Evolutionary conservation across 805 yeast genomes (phyloP), one percentile per base, ranked within the genome.

Genomic region (Candida orba): DNA sequence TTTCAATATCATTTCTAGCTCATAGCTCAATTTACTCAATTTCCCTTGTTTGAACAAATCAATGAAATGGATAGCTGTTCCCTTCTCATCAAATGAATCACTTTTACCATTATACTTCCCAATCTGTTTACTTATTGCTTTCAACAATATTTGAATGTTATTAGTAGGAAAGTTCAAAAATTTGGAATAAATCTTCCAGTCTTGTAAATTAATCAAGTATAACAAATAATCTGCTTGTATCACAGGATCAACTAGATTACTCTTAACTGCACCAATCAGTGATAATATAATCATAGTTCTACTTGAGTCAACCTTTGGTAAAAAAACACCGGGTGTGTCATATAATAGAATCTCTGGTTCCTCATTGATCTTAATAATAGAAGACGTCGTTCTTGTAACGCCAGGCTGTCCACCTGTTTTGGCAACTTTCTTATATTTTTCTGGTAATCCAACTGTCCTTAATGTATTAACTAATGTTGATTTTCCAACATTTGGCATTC

Each of bases 401-500:
- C 99, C 99, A 1, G 98, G 96, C 49, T 76, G 79, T 10, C 84
- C 82, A 1, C 96, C 96, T 0, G 95, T 87, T 41, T 66, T 65
- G 0, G 96, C 96, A 1, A 86, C 97, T 54, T 84, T 84, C 43
- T 69, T 84, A 37, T 68, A 66, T 41, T 41, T 43, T 44, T 42
- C 48, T 42, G 51, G 44, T 25, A 56, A 38, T 9, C 58, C 58
- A 17, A 50, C 57, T 8, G 65, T 65, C 46, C 96, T 65, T 40
- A 90, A 64, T 0, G 82, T 70, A 56, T 93, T 93, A 24, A 90
- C 82, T 39, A 93, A 60, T 0, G 96, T 84, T 12, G 95, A 84
- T 62, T 93, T 93, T 0, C 99, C 99, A n/a, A 89, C 95, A 59
- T 93, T 93, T 1, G 99, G 99, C 93, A 93, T 85, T 0, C 99